phyloP scores from a whole-genome alignment of 306 rosid species.

The Datisca glomerata region DNA sequence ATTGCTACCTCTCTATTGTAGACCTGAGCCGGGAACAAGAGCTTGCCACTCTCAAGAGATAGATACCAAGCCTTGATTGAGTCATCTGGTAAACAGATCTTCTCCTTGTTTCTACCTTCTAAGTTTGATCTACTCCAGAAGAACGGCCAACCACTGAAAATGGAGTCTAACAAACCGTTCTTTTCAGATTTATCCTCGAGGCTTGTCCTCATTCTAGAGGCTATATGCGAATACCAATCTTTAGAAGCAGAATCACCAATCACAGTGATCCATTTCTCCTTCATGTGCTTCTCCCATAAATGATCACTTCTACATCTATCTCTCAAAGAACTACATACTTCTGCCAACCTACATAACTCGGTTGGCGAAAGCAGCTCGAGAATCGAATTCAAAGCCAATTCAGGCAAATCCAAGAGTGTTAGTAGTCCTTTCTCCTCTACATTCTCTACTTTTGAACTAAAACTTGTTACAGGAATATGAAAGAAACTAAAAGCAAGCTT shows the following conservation, averaged over 20 bases:
- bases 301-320: slow-evolving; percentile 52
- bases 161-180: slow-evolving; percentile 28
- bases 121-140: slow-evolving; percentile 30
- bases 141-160: slow-evolving; percentile 18
- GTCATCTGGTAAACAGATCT: slow-evolving; percentile 23
- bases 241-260: slow-evolving; percentile 51
- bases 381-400: slow-evolving; percentile 54
- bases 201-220: slow-evolving; percentile 20
- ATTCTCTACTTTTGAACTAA: slow-evolving; percentile 25
- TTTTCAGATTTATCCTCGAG: slow-evolving; percentile 21
- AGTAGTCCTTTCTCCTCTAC: slow-evolving; percentile 23
- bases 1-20: slow-evolving; percentile 77
- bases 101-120: slow-evolving; percentile 15
- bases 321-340: slow-evolving; percentile 55
- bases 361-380: slow-evolving; percentile 68
- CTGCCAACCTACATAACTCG: slow-evolving; percentile 41
- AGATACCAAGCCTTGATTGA: slow-evolving; percentile 53
- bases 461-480: slow-evolving; percentile 15
- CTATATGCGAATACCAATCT: slow-evolving; percentile 46
- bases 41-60: slow-evolving; percentile 65
- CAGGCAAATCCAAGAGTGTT: slow-evolving; percentile 81
- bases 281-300: slow-evolving; percentile 71
- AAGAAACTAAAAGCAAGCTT: slow-evolving; percentile 19
- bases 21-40: slow-evolving; percentile 98
- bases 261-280: slow-evolving; percentile 58